These are phyloP conservation scores for Exophiala xenobiotica DNA, from an alignment of 2,329 filamentous ascomycete genomes.

Conservation along the genomic window DNA sequence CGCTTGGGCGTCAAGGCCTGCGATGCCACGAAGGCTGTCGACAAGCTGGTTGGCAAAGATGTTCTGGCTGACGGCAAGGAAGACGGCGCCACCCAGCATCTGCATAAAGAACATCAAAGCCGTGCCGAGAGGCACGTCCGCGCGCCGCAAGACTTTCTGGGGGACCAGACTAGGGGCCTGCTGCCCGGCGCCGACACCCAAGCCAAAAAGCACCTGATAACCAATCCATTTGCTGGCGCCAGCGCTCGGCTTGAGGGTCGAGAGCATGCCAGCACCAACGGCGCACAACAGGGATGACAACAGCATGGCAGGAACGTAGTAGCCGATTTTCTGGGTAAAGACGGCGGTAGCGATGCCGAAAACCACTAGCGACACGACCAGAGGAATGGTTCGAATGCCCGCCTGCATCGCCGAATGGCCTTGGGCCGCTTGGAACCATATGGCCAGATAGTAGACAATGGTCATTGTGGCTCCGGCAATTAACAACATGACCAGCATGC, in stretches of 20 bases:
- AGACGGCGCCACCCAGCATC: constrained; percentile 16
- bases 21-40: constrained; percentile 2
- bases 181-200: constrained; percentile 32
- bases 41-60: constrained; percentile 21
- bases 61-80: constrained; percentile 27
- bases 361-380: constrained; percentile 17
- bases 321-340: constrained; percentile 30
- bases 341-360: constrained; percentile 13
- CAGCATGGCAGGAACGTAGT: constrained; percentile 38
- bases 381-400: constrained; percentile 17
- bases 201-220: constrained; percentile 35
- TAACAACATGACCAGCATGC: constrained; percentile 2
- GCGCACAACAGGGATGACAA: constrained; percentile 27
- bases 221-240: constrained; percentile 32
- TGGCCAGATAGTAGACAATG: constrained; percentile 4
- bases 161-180: constrained; percentile 27
- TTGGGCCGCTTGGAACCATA: constrained; percentile 31
- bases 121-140: constrained; percentile 28
- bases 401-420: constrained; percentile 32
- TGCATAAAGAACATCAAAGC: constrained; percentile 21
- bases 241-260: constrained; percentile 4
- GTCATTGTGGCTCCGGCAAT: neutral
- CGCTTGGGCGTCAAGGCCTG: constrained; percentile 10
- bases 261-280: constrained; percentile 32
- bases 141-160: constrained; percentile 26